Percentiles rank a stretch among this genome's conserved stretches.
phyloP scores from a whole-genome alignment of 2,329 filamentous ascomycete species.

The Parasarocladium wereldwijsianum region DNA sequence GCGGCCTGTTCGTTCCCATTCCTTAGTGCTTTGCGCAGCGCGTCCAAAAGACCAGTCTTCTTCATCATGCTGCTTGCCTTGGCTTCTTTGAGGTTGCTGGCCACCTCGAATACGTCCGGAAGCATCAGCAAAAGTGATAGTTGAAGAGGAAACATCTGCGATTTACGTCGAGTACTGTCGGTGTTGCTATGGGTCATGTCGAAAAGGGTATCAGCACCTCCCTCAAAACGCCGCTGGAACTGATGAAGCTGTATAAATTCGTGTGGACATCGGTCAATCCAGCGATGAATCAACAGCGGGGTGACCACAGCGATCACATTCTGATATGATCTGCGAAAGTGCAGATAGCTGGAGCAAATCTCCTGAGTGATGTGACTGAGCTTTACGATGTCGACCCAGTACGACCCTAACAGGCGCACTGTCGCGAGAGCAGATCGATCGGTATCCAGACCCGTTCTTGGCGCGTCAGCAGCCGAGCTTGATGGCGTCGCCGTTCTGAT shows the following conservation, averaged over 20 bases:
- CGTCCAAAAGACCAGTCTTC: conserved; percentile 51
- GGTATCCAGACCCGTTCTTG: conserved; percentile 28
- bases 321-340: conserved; percentile 49
- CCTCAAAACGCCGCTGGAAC: conserved; percentile 46
- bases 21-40: conserved; percentile 44
- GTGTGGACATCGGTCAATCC: conserved; percentile 49
- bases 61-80: conserved; percentile 49
- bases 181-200: conserved; percentile 51
- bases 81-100: conserved; percentile 49
- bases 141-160: conserved; percentile 46
- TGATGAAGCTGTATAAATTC: conserved; percentile 52
- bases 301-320: conserved; percentile 46
- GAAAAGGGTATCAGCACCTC: conserved; percentile 51
- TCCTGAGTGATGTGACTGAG: conserved; percentile 49
- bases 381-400: conserved; percentile 50
- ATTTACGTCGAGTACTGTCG: conserved; percentile 40
- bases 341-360: conserved; percentile 50
- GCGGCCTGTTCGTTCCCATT: conserved; percentile 52
- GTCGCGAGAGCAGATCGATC: conserved; percentile 37
- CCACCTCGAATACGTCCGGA: conserved; percentile 56
- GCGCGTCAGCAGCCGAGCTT: conserved; percentile 19
- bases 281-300: conserved; percentile 48
- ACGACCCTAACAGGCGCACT: conserved; percentile 44
- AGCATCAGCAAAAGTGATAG: conserved; percentile 46
- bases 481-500: conserved; percentile 28